These are phyloP conservation scores for Pyricularia sp. DNA, from an alignment of 2,329 filamentous ascomycete species.

Conservation along the genomic window DNA sequence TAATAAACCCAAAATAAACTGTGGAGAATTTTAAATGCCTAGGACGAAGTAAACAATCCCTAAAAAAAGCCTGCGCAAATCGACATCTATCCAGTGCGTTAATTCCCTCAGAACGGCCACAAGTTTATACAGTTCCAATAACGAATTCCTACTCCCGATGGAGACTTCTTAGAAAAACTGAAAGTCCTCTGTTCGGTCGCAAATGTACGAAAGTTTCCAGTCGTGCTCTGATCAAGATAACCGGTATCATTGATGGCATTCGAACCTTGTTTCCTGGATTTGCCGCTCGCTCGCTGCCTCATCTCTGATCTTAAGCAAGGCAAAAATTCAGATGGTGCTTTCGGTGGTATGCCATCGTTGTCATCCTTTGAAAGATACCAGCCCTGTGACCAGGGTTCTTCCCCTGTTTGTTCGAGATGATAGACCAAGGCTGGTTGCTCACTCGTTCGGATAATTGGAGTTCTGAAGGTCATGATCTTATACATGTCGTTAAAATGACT, in stretches of 20 bases:
- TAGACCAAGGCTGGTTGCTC: not conserved
- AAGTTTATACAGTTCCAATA: not conserved
- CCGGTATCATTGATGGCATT: not conserved
- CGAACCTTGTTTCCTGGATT: not conserved
- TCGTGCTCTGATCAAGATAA: not conserved
- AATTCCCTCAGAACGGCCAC: not conserved
- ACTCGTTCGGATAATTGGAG: not conserved
- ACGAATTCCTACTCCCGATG: not conserved
- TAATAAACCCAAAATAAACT: no score
- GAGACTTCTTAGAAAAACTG: not conserved
- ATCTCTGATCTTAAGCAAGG: not conserved
- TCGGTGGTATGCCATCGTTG: not conserved
- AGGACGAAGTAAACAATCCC: not conserved
- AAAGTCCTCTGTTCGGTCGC: not conserved
- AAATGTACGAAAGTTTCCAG: not conserved
- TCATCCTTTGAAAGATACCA: not conserved
- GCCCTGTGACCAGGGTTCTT: not conserved
- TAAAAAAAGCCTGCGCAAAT: not conserved
- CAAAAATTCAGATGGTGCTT: not conserved
- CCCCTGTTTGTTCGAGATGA: not conserved
- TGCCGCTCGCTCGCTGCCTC: not conserved
- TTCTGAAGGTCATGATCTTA: not conserved
- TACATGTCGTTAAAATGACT: not conserved
- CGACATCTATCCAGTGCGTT: not conserved
- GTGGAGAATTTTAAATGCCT: not conserved